Percentiles rank a stretch among this genome's conserved stretches.
phyloP scores from a whole-genome alignment of 805 yeast genomes.

The Tetrapisispora phaffii region DNA sequence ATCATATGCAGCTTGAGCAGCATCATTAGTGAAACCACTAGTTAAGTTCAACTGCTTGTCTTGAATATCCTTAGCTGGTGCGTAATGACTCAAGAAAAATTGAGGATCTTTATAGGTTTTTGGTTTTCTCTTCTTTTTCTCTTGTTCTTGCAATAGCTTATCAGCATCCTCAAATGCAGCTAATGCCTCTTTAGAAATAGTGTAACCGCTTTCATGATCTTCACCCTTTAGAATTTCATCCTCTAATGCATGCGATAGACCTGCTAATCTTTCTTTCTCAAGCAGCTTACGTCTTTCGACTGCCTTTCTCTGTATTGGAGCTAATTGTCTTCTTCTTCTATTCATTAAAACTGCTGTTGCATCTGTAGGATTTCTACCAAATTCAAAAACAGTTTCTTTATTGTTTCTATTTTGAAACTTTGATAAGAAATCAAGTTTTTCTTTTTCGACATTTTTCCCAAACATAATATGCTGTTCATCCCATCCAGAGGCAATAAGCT shows the following conservation, averaged over 20 bases:
- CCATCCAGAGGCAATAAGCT: slow-evolving; percentile 70
- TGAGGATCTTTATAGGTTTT: slow-evolving; percentile 66
- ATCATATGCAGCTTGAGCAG: slow-evolving; percentile 79
- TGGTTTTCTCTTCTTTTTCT: slow-evolving; percentile 24
- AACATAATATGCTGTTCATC: slow-evolving; percentile 76
- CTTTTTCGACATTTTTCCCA: slow-evolving; percentile 65
- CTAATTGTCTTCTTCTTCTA: slow-evolving; percentile 75
- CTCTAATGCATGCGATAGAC: slow-evolving; percentile 61
- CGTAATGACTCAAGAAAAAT: slow-evolving; percentile 80
- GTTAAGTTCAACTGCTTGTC: slow-evolving; percentile 60
- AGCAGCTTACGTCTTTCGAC: slow-evolving; percentile 56
- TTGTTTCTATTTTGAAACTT: slow-evolving; percentile 57
- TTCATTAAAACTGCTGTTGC: slow-evolving; percentile 75
- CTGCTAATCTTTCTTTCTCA: slow-evolving; percentile 67
- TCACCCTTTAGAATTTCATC: slow-evolving; percentile 57
- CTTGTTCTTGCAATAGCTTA: slow-evolving; percentile 23
- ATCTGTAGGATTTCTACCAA: slow-evolving; percentile 56
- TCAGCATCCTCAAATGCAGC: slow-evolving; percentile 35
- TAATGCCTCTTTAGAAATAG: slow-evolving; percentile 34
- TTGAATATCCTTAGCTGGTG: slow-evolving; percentile 68
- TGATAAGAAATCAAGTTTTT: slow-evolving; percentile 61
- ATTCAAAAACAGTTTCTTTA: slow-evolving; percentile 92
- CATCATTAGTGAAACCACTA: slow-evolving; percentile 70
- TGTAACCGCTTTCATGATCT: slow-evolving; percentile 39
- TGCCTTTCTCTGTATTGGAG: slow-evolving; percentile 76